A percentile compares a stretch with the other conserved stretches of the same genome.
Evolutionary conservation across 2,329 filamentous ascomycete genomes (phyloP).

Genomic region (Pseudonectria buxi): DNA sequence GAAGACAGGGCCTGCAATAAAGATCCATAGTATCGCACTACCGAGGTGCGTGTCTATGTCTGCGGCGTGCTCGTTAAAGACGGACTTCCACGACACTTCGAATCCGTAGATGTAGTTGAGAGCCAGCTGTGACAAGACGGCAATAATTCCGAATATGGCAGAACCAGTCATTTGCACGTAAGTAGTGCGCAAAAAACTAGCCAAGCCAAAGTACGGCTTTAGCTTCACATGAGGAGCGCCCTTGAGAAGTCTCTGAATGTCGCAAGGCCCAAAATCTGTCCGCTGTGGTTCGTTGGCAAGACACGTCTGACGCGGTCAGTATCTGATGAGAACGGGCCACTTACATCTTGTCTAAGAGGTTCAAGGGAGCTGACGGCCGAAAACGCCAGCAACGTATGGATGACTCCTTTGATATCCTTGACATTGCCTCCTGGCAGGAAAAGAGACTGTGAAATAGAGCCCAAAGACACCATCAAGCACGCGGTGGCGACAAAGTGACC

Average conservation of each 20-base stretch:
- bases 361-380: constrained; percentile 1
- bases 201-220: too few species aligned
- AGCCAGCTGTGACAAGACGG: background rate
- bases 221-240: too few species aligned
- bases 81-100: background rate
- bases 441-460: constrained; percentile 2
- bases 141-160: background rate
- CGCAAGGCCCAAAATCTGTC: constrained; percentile 1
- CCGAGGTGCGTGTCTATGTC: background rate
- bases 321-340: background rate
- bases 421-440: background rate
- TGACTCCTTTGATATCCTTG: background rate
- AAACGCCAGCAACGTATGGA: constrained; percentile 2
- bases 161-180: too few species aligned
- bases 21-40: background rate
- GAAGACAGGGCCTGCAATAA: background rate
- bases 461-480: constrained; percentile 3
- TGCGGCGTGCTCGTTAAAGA: background rate
- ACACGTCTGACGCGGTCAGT: background rate
- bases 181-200: too few species aligned
- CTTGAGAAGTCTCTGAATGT: too few species aligned
- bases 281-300: background rate
- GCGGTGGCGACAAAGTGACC: background rate
- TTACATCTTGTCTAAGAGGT: constrained; percentile 1
- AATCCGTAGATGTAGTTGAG: background rate